Evolutionary conservation across 345 rosid genomes (phyloP).

Genomic region (Sonneratia alba): DNA sequence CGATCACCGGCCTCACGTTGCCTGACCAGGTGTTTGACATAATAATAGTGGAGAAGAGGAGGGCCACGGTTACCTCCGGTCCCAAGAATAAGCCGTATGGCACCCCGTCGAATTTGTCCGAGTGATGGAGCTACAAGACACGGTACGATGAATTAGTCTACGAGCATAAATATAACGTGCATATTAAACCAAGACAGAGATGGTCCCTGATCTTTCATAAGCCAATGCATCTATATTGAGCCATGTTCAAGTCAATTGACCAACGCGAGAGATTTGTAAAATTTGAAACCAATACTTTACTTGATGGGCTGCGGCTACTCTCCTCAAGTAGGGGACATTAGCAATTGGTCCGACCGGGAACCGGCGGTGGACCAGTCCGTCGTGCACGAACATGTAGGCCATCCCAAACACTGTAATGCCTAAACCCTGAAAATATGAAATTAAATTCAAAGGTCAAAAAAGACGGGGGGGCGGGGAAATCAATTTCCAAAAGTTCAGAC

Average conservation of each 20-base stretch:
- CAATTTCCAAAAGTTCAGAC: background rate
- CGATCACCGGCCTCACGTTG: background rate
- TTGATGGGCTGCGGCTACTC: conserved; percentile 60
- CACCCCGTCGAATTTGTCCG: conserved; percentile 47
- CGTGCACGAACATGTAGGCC: conserved; percentile 73
- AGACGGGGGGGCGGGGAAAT: background rate
- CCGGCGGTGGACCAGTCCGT: conserved; percentile 63
- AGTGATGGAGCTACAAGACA: conserved; percentile 42
- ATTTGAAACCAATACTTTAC: conserved; percentile 13
- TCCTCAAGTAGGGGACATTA: conserved; percentile 44
- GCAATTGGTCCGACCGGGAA: conserved; percentile 67
- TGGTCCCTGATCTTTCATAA: too few relatives aligned
- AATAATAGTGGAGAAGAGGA: background rate
- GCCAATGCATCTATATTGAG: too few relatives aligned
- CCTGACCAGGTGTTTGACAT: too few relatives aligned
- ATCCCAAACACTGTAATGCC: conserved; percentile 63
- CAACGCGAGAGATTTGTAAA: background rate
- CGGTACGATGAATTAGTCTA: background rate
- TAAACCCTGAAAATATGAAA: conserved; percentile 29
- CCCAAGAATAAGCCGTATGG: conserved; percentile 64
- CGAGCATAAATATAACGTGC: too few relatives aligned
- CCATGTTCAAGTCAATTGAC: too few relatives aligned
- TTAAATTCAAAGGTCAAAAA: background rate
- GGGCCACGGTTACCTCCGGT: conserved; percentile 26
- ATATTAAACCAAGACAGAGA: background rate